Conservation (phyloP, 2,329 filamentous ascomycete genomes). For the Xylaria sp. region DNA sequence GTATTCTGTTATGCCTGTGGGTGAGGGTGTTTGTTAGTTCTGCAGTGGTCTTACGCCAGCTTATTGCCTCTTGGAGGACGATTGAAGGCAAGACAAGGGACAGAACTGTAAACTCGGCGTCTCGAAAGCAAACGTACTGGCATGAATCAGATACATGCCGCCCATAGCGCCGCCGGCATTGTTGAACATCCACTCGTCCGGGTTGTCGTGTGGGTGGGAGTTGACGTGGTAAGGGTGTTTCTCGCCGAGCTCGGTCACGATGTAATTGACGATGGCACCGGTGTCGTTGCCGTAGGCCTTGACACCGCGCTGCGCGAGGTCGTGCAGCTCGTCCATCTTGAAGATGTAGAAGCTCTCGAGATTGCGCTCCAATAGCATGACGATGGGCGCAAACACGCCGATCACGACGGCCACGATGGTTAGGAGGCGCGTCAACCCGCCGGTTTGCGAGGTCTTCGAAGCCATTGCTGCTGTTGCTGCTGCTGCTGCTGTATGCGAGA, state of each 20-base stretch:
- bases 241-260: slow-evolving; percentile 73
- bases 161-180: slow-evolving; percentile 94
- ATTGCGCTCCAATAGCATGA: slow-evolving; percentile 68
- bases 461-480: slow-evolving; percentile 30
- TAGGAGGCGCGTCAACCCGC: slow-evolving; percentile 53
- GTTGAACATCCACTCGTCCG: slow-evolving; percentile 89
- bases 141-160: slow-evolving; percentile 89
- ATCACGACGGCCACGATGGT: slow-evolving; percentile 64
- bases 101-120: background rate
- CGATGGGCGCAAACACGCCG: slow-evolving; percentile 64
- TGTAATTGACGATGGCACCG: slow-evolving; percentile 72
- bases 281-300: slow-evolving; percentile 80
- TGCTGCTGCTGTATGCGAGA: background rate
- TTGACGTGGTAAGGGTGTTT: slow-evolving; percentile 69
- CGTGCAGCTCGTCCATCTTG: slow-evolving; percentile 73
- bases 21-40: slow-evolving; percentile 12
- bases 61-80: background rate
- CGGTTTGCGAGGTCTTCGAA: background rate
- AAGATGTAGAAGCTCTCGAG: slow-evolving; percentile 80
- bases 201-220: slow-evolving; percentile 54
- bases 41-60: background rate
- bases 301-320: slow-evolving; percentile 74
- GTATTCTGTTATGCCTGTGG: slow-evolving; percentile 81
- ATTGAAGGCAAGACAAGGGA: background rate
- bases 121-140: slow-evolving; percentile 65